Conservation (phyloP, 169 alveolate species). For the Babesia microti region DNA sequence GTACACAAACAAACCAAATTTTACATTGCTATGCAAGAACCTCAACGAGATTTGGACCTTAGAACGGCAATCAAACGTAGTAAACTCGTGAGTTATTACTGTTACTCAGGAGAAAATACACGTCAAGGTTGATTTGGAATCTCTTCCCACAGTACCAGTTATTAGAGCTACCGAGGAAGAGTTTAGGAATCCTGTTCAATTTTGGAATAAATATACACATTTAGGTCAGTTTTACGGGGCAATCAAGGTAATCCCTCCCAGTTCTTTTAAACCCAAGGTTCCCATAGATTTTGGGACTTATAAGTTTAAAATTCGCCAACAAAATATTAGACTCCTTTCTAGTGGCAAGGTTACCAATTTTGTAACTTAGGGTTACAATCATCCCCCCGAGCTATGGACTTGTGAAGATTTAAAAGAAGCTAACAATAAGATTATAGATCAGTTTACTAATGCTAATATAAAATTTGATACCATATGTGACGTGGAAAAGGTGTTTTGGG, state of each 20-base stretch:
- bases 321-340: constrained; percentile 48
- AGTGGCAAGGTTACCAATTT: constrained; percentile 32
- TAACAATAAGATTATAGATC: constrained; percentile 1
- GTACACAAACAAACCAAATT: constrained; percentile 9
- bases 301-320: constrained; percentile 65
- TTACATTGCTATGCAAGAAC: constrained; percentile 31
- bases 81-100: constrained; percentile 27
- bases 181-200: constrained; percentile 44
- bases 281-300: constrained; percentile 43
- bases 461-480: constrained; percentile 13
- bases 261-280: constrained; percentile 53
- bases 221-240: constrained; percentile 60
- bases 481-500: constrained; percentile 51
- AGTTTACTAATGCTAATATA: constrained; percentile 10
- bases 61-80: constrained; percentile 60
- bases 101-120: constrained; percentile 12
- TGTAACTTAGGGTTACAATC: constrained; percentile 30
- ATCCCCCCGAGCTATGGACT: constrained; percentile 30
- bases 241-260: constrained; percentile 65
- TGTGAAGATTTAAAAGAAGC: constrained; percentile 19
- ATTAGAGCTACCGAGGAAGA: constrained; percentile 58
- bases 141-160: constrained; percentile 46
- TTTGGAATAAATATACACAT: constrained; percentile 39
- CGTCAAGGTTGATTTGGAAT: constrained; percentile 7
- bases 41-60: constrained; percentile 29